Base-by-base conservation (phyloP, 768 basidiomycete genomes). In the Tulasnella sp. region DNA sequence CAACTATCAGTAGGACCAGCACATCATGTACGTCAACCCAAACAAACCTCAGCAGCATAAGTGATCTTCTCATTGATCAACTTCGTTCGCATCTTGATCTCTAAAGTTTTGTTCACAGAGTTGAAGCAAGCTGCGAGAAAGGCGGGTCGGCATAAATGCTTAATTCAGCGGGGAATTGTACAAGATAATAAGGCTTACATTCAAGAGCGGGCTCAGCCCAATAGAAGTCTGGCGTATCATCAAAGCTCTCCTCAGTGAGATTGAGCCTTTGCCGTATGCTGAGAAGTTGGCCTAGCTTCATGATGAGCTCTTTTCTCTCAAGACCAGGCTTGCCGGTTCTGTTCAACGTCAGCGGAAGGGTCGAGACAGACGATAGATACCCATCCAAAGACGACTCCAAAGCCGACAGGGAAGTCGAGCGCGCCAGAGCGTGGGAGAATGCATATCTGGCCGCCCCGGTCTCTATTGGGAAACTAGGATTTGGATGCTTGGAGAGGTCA, bases 121-220 rank as follows among this genome's bases (percentile, higher is more conserved):
- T 88, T 85, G 72, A 97, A 97, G 68, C 86, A 83, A 17, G 77
- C 85, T 90, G 41, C 21, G 29, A n/a, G 29, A 30, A 21, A 27
- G 51, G n/a, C n/a, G n/a, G 21, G 63, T 49, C 19, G 51, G 41
- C 31, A 34, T 10, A 21, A 21, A 46, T 29, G 42, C 21, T 21
- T 4, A 22, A 17, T 25, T 53, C 21, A 25, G 34, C 22, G 48
- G 29, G 24, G n/a, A 42, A 34, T 10, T 5, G 3, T 46, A 38
- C 29, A 27, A 29, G 34, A 34, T 24, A 44, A n/a, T 60, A 49
- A 22, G 19, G 60, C 80, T 31, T 62, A 83, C 88, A 76, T 74
- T 97, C 93, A 4, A 97, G 76, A 62, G 84, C 87, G 0, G 92
- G 90, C 67, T 96, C 90, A 17, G 85, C 78, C 93, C 94, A 98